Evolutionary conservation across 208 protist genomes (phyloP).

Genomic region (Crithidia sp.): DNA sequence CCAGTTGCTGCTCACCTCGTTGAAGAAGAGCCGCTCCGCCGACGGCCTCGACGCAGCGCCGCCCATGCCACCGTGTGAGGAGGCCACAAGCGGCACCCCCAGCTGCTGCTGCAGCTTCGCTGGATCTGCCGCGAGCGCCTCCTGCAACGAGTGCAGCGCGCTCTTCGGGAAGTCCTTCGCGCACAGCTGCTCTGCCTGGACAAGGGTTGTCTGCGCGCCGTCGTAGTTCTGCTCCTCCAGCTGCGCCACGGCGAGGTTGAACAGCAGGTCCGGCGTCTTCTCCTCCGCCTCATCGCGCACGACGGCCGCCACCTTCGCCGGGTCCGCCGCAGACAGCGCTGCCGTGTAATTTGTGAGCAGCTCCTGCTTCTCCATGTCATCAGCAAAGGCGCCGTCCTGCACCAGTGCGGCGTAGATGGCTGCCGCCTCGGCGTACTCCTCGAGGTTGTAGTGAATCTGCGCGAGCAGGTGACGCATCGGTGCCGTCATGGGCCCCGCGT

Average conservation of each 20-base stretch:
- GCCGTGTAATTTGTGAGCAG: slow-evolving; percentile 81
- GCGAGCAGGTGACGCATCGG: slow-evolving; percentile 75
- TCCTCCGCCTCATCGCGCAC: slow-evolving; percentile 55
- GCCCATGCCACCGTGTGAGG: slow-evolving; percentile 1
- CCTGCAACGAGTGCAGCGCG: slow-evolving; percentile 49
- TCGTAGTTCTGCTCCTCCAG: slow-evolving; percentile 61
- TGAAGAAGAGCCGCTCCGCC: slow-evolving; percentile 76
- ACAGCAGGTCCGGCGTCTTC: slow-evolving; percentile 75
- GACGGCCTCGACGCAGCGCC: slow-evolving; percentile 3
- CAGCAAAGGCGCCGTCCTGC: slow-evolving; percentile 45
- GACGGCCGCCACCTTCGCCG: slow-evolving; percentile 47
- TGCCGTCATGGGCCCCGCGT: slow-evolving; percentile 31
- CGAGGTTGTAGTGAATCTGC: slow-evolving; percentile 86
- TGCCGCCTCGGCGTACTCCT: slow-evolving; percentile 72
- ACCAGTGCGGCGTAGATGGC: slow-evolving; percentile 70
- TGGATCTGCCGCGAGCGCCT: slow-evolving; percentile 44
- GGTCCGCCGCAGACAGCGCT: slow-evolving; percentile 44
- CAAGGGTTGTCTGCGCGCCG: slow-evolving; percentile 55
- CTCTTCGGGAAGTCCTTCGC: slow-evolving; percentile 51
- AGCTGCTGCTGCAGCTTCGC: slow-evolving; percentile 39
- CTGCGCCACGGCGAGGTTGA: slow-evolving; percentile 80
- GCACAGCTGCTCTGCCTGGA: slow-evolving; percentile 71
- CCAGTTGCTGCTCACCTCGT: slow-evolving; percentile 81
- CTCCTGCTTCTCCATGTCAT: slow-evolving; percentile 79
- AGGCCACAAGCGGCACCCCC: slow-evolving; percentile 20